phyloP scores from a whole-genome alignment of 257 asterid species.

The Solanum sparsipilum region DNA sequence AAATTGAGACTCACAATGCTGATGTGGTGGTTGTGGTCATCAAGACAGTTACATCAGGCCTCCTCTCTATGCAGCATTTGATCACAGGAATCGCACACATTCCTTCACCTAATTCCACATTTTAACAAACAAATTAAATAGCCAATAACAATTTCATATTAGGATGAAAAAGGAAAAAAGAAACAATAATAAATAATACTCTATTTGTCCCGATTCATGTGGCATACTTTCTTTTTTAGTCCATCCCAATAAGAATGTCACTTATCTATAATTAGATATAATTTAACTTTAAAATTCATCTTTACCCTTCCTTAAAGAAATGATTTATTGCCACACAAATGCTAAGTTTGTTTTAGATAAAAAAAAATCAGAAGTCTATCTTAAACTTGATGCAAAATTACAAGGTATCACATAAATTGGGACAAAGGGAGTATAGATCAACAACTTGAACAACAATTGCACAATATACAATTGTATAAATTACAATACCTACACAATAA shows the following conservation, averaged over 20 bases:
- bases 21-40: slow-evolving; percentile 78
- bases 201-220: neutral
- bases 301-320: neutral
- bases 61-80: slow-evolving; percentile 53
- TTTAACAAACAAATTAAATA: neutral
- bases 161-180: neutral
- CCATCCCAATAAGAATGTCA: neutral
- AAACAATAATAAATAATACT: neutral
- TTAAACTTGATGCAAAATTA: neutral
- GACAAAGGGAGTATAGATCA: neutral
- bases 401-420: neutral
- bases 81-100: slow-evolving; percentile 75
- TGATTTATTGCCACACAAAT: neutral
- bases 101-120: slow-evolving; percentile 57
- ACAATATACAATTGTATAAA: neutral
- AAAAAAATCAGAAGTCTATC: neutral
- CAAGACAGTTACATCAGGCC: slow-evolving; percentile 62
- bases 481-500: neutral
- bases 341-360: neutral
- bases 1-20: slow-evolving; percentile 56
- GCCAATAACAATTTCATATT: neutral
- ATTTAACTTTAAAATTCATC: neutral
- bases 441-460: neutral
- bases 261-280: neutral
- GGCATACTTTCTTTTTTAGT: neutral